Evolutionary conservation across 345 rosid genomes (phyloP), one percentile per base, ranked within the genome.

Genomic region (Ceriops decandra): DNA sequence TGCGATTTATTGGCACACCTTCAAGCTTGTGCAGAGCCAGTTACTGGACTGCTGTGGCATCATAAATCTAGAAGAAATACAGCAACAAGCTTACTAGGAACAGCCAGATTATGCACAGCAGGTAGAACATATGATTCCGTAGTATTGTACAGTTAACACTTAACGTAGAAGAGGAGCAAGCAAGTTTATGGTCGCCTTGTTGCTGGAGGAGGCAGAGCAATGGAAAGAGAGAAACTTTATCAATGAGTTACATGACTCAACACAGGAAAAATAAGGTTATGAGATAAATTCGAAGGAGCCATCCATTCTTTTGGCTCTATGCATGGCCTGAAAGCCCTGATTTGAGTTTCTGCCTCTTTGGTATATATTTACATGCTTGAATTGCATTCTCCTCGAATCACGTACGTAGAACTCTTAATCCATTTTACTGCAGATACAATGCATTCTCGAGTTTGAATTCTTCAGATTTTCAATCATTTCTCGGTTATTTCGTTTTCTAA

Each of bases 1-100:
- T 74, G 0, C 85, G 89, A 9, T 77, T 70, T 52, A 88, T 88
- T 31, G 83, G 75, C 71, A 86, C 90, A 15, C 90, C 90, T 27
- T 63, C 86, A 53, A 86, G 87, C 74, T 53, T 53, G 5, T 86
- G 89, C 80, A 56, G 70, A 4, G 68, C 76, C 3, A 77, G 67
- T 62, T 80, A 63, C 33, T 83, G 81, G 85, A 71, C 83, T 1
- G 85, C 87, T 26, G 57, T 71, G 67, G 49, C 49, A 42, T 42
- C 49, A 0, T 42, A 13, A 42, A 5, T 42, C 49, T 42, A 42
- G 16, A 31, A 5, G 47, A 64, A 57, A 47, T 15, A 57, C 61
- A 26, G 59, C 22, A 53, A 66, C 56, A 47, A 33, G 58, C 47
- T 24, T 57, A 27, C 66, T 2, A 59, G 16, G 58, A 6, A 64